Conservation (phyloP, 2,329 filamentous ascomycete species). For the Atkinsonella hypoxylon region DNA sequence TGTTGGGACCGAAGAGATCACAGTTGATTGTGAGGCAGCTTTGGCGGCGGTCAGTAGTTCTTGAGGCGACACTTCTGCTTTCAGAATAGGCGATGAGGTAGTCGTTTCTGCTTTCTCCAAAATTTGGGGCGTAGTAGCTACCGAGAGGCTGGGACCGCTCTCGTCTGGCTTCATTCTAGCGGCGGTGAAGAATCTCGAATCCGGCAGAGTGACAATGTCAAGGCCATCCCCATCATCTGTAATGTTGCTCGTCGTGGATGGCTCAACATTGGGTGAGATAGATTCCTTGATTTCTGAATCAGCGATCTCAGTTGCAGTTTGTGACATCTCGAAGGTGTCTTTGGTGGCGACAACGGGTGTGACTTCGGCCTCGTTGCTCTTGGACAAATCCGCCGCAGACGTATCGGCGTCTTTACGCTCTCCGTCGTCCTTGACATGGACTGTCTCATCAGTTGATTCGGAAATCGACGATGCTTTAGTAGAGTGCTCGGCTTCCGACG, state of each 20-base stretch:
- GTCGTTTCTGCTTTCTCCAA: slow-evolving; percentile 6
- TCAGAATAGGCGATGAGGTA: slow-evolving; percentile 9
- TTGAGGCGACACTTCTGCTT: slow-evolving; percentile 18
- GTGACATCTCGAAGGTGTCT: not conserved
- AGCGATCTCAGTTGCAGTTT: not conserved
- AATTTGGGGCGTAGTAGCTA: not conserved
- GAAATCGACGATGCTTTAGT: slow-evolving; percentile 54
- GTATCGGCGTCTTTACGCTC: slow-evolving; percentile 8
- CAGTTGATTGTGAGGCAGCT: slow-evolving; percentile 8
- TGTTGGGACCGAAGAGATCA: not conserved
- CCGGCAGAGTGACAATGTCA: slow-evolving; percentile 7
- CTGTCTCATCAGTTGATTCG: slow-evolving; percentile 49
- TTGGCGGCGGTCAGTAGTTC: slow-evolving; percentile 14
- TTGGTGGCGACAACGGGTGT: not conserved
- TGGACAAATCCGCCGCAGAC: not conserved
- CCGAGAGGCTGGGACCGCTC: not conserved
- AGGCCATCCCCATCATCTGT: slow-evolving; percentile 6
- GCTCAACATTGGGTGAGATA: not conserved
- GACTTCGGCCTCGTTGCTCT: not conserved
- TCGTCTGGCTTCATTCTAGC: slow-evolving; percentile 9
- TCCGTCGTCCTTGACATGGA: slow-evolving; percentile 25
- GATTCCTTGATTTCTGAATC: not conserved
- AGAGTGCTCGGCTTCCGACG: slow-evolving; percentile 45
- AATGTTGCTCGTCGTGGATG: not conserved
- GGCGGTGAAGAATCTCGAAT: slow-evolving; percentile 11